Evolutionary conservation across 768 basidiomycete genomes (phyloP).

Genomic region (Tulasnella sp.): DNA sequence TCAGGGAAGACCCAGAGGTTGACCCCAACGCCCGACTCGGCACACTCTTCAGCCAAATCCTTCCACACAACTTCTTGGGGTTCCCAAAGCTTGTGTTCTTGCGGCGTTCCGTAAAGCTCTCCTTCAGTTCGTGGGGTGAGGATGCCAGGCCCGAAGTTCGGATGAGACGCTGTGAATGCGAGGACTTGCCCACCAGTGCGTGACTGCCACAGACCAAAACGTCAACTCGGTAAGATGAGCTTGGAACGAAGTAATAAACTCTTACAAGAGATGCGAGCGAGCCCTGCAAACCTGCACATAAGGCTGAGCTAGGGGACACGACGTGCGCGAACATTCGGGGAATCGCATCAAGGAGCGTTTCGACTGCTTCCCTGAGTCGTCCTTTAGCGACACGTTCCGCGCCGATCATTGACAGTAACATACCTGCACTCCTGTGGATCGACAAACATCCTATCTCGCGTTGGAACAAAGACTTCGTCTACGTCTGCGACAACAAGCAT

Average conservation of each 20-base stretch:
- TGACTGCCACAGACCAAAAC: neutral
- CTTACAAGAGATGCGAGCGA: conserved; percentile 72
- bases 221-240: neutral
- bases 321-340: conserved; percentile 63
- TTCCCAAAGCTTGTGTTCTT: conserved; percentile 78
- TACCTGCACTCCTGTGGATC: conserved; percentile 73
- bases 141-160: conserved; percentile 73
- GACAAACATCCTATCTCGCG: conserved; percentile 73
- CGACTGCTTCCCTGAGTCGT: conserved; percentile 58
- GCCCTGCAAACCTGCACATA: conserved; percentile 77
- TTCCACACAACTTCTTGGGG: conserved; percentile 82
- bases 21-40: conserved; percentile 86
- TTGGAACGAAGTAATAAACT: conserved; percentile 38
- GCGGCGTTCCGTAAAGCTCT: conserved; percentile 77
- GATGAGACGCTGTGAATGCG: conserved; percentile 69
- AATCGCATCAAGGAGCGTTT: conserved; percentile 65
- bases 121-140: conserved; percentile 63
- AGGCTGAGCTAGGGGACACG: conserved; percentile 58
- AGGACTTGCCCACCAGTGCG: conserved; percentile 71
- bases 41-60: conserved; percentile 83
- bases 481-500: conserved; percentile 87
- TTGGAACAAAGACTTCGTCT: conserved; percentile 86
- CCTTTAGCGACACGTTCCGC: neutral
- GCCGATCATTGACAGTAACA: conserved; percentile 38
- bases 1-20: conserved; percentile 84